These are phyloP conservation scores for Trichoderma sp. DNA, from an alignment of 2,329 filamentous ascomycete genomes.

Conservation along the genomic window DNA sequence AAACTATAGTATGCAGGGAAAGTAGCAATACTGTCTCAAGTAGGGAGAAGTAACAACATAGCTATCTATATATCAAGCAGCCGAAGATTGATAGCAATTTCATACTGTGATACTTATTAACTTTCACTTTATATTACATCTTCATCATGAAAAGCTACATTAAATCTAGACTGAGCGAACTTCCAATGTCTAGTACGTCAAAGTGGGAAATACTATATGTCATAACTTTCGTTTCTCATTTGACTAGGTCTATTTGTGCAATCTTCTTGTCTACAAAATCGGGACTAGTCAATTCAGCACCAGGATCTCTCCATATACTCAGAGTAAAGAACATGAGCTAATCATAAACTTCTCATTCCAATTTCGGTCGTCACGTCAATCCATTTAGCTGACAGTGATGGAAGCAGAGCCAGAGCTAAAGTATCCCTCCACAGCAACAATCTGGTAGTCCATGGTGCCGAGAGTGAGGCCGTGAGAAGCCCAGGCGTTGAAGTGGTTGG, in stretches of 20 bases:
- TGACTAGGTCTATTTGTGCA: not conserved
- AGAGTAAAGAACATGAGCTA: not conserved
- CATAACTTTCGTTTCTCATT: not conserved
- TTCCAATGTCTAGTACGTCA: not conserved
- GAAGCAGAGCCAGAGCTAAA: conserved; percentile 9
- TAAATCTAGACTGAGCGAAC: no score
- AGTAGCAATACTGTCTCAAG: no score
- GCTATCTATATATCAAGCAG: no score
- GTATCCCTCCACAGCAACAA: conserved; percentile 10
- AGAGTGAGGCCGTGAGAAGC: not conserved
- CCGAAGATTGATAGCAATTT: no score
- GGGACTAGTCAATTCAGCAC: not conserved
- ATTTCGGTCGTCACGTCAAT: not conserved
- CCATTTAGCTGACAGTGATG: conserved; percentile 8
- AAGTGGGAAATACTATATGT: not conserved
- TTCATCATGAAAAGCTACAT: no score
- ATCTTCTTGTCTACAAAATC: not conserved
- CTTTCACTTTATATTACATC: no score
- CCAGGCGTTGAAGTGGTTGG: conserved; percentile 15
- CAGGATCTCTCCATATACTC: not conserved
- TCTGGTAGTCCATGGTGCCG: conserved; percentile 14
- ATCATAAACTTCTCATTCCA: not conserved
- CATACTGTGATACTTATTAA: no score
- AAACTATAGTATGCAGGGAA: no score
- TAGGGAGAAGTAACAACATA: no score